Evolutionary conservation across 768 basidiomycete genomes (phyloP), one percentile per base, ranked within the genome.

Genomic region (Leucocoprinus birnbaumii): DNA sequence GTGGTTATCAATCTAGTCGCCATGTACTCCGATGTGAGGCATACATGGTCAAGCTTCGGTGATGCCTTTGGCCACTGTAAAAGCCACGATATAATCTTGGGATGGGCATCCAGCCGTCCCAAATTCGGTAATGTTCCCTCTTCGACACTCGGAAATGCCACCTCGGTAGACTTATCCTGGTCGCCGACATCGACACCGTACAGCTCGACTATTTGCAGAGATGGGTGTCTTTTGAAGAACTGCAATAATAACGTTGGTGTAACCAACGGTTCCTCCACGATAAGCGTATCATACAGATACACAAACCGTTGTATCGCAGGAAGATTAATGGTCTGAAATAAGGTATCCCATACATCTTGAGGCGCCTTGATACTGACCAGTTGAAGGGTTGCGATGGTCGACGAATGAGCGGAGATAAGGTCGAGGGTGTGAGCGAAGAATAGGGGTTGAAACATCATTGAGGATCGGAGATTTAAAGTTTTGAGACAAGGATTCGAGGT

Each of bases 351-450:
- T 9, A 46, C 11, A 9, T 19, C 18, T 18, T 22, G 13, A 10
- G 44, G 14, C 11, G 37, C n/a, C 18, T 24, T 53, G 43, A 53
- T 53, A 25, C 34, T 25, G 14, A 46, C 44, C 8, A 53, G 24
- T 25, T 46, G 44, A 10, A 53, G 43, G 22, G 38, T 43, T 25
- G 18, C 43, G 14, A 53, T 27, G 35, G 24, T 21, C 16, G 31
- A 35, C 9, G 52, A 46, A 24, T 53, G 43, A 16, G 13, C 27
- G 3, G 16, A 44, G n/a, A 53, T 46, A 34, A 53, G 52, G 18
- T 38, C 24, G 35, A 53, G 31, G 11, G 52, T 53, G n/a, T 53
- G 35, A 11, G 31, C 35, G 13, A 53, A 38, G 45, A 53, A 46
- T 34, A 38, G 52, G 0, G 35, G 22, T 7, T 38, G 52, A 25